A percentile compares a stretch with the other conserved stretches of the same genome.
Evolutionary conservation across 2,329 filamentous ascomycete species (phyloP).

Genomic region (Neobulgaria alba): DNA sequence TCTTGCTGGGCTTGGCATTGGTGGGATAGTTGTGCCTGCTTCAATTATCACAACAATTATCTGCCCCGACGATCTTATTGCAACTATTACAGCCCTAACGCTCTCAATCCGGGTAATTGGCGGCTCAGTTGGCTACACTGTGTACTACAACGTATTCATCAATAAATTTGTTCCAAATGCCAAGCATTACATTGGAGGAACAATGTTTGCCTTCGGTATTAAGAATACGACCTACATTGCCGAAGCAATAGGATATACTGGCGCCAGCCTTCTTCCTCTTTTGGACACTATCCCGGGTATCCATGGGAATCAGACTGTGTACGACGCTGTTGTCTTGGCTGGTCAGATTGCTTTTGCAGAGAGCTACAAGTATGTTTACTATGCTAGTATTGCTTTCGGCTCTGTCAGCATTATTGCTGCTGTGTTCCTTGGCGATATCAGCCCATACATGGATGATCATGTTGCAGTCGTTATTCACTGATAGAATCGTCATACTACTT

Average conservation of each 20-base stretch:
- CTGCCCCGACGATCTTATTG: conserved; percentile 62
- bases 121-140: conserved; percentile 34
- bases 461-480: conserved; percentile 38
- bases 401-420: conserved; percentile 45
- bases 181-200: conserved; percentile 13
- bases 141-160: conserved; percentile 7
- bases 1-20: conserved; percentile 55
- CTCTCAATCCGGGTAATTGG: conserved; percentile 62
- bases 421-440: conserved; percentile 50
- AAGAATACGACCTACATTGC: conserved; percentile 35
- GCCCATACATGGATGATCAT: conserved; percentile 48
- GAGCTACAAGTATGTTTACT: conserved; percentile 54
- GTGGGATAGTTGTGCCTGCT: conserved; percentile 59
- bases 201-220: conserved; percentile 34
- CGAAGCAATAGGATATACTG: conserved; percentile 31
- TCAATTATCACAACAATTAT: conserved; percentile 63
- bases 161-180: conserved; percentile 28
- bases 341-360: conserved; percentile 48
- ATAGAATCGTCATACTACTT: too few species aligned
- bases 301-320: conserved; percentile 39
- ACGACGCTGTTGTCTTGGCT: conserved; percentile 38
- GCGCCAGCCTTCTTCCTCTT: conserved; percentile 32
- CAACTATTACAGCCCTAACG: conserved; percentile 53
- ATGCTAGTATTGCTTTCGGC: conserved; percentile 54
- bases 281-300: conserved; percentile 30